These are phyloP conservation scores for Phytopythium sindhum DNA, from an alignment of 352 stramenopile genomes.

Conservation along the genomic window DNA sequence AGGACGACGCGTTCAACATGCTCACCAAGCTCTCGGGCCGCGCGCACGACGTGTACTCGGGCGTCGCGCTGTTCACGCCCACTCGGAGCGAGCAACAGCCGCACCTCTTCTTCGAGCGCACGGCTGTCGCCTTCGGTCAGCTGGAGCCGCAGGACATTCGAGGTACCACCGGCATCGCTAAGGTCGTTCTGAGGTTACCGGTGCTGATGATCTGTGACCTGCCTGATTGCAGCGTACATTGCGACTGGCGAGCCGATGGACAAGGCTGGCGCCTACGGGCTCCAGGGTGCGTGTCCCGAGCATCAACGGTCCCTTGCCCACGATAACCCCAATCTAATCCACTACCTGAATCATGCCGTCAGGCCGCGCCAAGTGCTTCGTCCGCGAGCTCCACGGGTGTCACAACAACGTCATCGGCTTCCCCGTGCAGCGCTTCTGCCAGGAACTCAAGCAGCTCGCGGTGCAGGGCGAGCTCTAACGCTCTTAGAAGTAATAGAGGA, in stretches of 20 bases:
- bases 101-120: conserved; percentile 75
- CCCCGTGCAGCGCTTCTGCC: conserved; percentile 73
- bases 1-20: conserved; percentile 80
- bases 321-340: too few species aligned
- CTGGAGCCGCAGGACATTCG: conserved; percentile 62
- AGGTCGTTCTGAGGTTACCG: background rate
- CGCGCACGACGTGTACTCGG: conserved; percentile 86
- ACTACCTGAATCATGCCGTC: background rate
- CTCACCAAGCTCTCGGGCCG: conserved; percentile 64
- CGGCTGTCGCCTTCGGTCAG: conserved; percentile 45
- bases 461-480: conserved; percentile 36
- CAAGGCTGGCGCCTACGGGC: conserved; percentile 89
- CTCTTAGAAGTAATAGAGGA: background rate
- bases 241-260: conserved; percentile 90
- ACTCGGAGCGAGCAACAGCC: conserved; percentile 34
- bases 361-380: conserved; percentile 73
- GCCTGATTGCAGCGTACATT: conserved; percentile 66
- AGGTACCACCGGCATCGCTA: conserved; percentile 15
- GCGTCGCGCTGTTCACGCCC: conserved; percentile 72
- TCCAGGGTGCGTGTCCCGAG: conserved; percentile 53
- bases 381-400: conserved; percentile 78
- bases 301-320: background rate
- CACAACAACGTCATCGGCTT: conserved; percentile 92
- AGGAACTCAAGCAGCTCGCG: conserved; percentile 51
- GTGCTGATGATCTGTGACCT: conserved; percentile 7